phyloP scores from a whole-genome alignment of 306 rosid species.

The Fragaria vesca region DNA sequence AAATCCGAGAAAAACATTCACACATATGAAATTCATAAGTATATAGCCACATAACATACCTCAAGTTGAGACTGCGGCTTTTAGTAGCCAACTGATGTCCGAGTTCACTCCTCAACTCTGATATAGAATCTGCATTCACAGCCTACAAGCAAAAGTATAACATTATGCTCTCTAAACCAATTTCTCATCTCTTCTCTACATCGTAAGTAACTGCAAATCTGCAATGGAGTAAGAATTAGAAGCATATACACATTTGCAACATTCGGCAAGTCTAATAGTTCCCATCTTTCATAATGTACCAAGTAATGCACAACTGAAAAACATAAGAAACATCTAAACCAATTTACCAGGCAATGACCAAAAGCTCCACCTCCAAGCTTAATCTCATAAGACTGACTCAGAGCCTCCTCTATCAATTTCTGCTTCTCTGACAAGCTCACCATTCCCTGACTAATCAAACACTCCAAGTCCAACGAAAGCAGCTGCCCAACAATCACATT shows the following conservation, averaged over 20 bases:
- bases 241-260: too few species aligned
- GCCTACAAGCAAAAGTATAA: conserved; percentile 49
- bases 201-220: too few species aligned
- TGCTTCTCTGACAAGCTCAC: conserved; percentile 61
- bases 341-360: conserved; percentile 75
- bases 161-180: conserved; percentile 2
- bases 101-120: conserved; percentile 76
- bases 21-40: neutral
- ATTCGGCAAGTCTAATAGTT: neutral
- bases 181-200: neutral
- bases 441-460: conserved; percentile 59
- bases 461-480: conserved; percentile 61
- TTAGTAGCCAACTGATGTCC: conserved; percentile 81
- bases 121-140: conserved; percentile 62
- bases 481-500: conserved; percentile 44
- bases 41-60: conserved; percentile 50
- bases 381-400: conserved; percentile 57
- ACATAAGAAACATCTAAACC: neutral
- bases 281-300: neutral
- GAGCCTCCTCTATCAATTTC: conserved; percentile 56
- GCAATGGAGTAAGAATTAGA: too few species aligned
- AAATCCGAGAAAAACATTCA: neutral
- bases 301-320: neutral
- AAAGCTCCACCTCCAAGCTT: conserved; percentile 58
- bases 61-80: conserved; percentile 61